Evolutionary conservation across 2,329 filamentous ascomycete genomes (phyloP).

Genomic region (Magnaporthiopsis rhizophila): DNA sequence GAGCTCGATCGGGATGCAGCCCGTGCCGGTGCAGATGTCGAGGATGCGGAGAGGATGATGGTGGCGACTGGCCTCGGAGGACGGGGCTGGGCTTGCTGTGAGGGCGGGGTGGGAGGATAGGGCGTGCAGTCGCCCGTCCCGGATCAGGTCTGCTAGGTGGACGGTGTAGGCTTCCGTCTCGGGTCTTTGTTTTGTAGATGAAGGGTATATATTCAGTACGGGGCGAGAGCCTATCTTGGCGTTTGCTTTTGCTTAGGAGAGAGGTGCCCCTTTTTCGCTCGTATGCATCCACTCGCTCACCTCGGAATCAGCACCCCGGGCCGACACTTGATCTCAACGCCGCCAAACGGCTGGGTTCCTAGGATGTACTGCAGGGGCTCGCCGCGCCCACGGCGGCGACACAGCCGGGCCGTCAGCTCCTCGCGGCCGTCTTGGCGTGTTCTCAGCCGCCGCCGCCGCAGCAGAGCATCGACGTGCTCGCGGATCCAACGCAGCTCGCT

Average conservation of each 20-base stretch:
- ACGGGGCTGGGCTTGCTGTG: neutral
- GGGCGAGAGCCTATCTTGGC: no score
- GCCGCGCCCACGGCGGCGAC: conserved; percentile 45
- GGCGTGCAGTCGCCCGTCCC: conserved; percentile 10
- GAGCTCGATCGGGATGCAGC: conserved; percentile 78
- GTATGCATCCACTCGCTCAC: conserved; percentile 25
- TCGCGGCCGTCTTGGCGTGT: neutral
- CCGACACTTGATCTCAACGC: conserved; percentile 68
- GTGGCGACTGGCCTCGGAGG: neutral
- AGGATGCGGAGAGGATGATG: conserved; percentile 48
- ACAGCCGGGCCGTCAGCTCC: conserved; percentile 30
- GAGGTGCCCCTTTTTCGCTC: neutral
- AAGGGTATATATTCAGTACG: no score
- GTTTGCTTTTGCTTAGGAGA: no score
- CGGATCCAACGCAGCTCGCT: conserved; percentile 69
- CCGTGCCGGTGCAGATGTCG: conserved; percentile 85
- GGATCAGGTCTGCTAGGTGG: conserved; percentile 42
- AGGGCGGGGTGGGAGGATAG: neutral
- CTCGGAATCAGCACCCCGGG: conserved; percentile 81
- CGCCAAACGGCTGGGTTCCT: conserved; percentile 80
- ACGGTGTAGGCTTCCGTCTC: conserved; percentile 65
- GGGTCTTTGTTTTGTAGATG: conserved; percentile 28
- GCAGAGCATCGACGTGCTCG: conserved; percentile 38
- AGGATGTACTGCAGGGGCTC: conserved; percentile 85
- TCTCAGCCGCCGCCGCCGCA: neutral